A percentile compares a stretch with the other conserved stretches of the same genome.
phyloP scores from a whole-genome alignment of 768 basidiomycete species.

The Boletus reticuloceps region DNA sequence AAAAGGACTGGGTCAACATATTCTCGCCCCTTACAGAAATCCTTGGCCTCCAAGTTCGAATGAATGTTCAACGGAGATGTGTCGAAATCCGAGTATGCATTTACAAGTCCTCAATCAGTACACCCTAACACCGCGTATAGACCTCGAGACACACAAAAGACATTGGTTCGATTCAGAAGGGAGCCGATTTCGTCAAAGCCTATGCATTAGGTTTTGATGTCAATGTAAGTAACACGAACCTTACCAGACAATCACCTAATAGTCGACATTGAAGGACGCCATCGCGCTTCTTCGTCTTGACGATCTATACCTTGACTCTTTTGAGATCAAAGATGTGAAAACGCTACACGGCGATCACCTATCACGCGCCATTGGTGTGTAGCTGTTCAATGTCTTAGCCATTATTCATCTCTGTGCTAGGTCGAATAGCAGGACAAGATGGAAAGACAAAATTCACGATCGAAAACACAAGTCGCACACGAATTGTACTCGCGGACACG shows the following conservation, averaged over 20 bases:
- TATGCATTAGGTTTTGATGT: slow-evolving; percentile 94
- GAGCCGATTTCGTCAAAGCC: slow-evolving; percentile 95
- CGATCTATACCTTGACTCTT: slow-evolving; percentile 96
- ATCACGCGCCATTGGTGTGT: slow-evolving; percentile 90
- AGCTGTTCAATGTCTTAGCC: neutral
- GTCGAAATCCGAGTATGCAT: slow-evolving; percentile 87
- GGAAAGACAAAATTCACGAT: slow-evolving; percentile 99
- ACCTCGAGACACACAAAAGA: slow-evolving; percentile 96
- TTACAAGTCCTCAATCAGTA: neutral
- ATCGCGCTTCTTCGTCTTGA: slow-evolving; percentile 94
- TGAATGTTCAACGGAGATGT: slow-evolving; percentile 88
- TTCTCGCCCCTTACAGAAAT: slow-evolving; percentile 96
- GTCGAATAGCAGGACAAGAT: slow-evolving; percentile 97
- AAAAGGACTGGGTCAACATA: slow-evolving; percentile 94
- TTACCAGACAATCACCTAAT: neutral
- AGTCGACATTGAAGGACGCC: slow-evolving; percentile 63
- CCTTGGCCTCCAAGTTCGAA: slow-evolving; percentile 90
- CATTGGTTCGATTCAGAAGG: slow-evolving; percentile 90
- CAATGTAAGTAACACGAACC: slow-evolving; percentile 55
- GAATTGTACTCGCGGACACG: slow-evolving; percentile 99
- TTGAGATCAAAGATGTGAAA: slow-evolving; percentile 99
- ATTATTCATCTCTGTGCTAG: slow-evolving; percentile 35
- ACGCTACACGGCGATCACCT: slow-evolving; percentile 97
- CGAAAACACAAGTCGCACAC: slow-evolving; percentile 93
- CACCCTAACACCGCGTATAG: slow-evolving; percentile 37